Conservation (phyloP, 345 rosid genomes). For the Pugionium dolabratum region DNA sequence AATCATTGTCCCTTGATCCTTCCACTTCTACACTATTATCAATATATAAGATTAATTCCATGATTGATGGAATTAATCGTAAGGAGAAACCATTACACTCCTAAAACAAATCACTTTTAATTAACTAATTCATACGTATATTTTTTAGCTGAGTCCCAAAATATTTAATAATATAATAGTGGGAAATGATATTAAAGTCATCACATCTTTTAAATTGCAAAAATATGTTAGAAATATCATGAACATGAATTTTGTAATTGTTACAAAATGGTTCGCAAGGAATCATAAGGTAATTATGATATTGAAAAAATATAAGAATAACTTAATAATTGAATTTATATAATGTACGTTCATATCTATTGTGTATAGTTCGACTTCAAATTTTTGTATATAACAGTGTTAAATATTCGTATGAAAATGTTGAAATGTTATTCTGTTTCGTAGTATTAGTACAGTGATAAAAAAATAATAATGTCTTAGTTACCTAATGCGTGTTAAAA, state of each 20-base stretch:
- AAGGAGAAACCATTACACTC: slow-evolving; percentile 2
- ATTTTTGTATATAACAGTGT: too few relatives aligned
- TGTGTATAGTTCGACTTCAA: too few relatives aligned
- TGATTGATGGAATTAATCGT: neutral
- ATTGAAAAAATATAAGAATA: neutral
- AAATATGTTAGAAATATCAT: neutral
- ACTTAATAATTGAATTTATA: neutral
- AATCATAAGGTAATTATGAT: slow-evolving; percentile 3
- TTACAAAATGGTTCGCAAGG: neutral
- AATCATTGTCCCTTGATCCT: slow-evolving; percentile 34
- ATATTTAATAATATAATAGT: neutral
- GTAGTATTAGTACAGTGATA: too few relatives aligned
- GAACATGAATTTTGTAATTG: slow-evolving; percentile 1
- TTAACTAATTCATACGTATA: too few relatives aligned
- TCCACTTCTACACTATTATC: slow-evolving; percentile 14
- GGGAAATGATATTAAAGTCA: neutral
- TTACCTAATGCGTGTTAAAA: slow-evolving; percentile 4
- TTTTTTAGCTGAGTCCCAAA: too few relatives aligned
- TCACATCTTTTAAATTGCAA: neutral
- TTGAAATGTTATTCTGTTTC: too few relatives aligned
- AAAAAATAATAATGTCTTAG: neutral
- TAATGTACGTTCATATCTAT: too few relatives aligned
- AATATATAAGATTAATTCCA: slow-evolving; percentile 11
- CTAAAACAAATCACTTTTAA: neutral
- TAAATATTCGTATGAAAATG: too few relatives aligned